Evolutionary conservation across 805 yeast species (phyloP).

Genomic region (Teunomyces stri): DNA sequence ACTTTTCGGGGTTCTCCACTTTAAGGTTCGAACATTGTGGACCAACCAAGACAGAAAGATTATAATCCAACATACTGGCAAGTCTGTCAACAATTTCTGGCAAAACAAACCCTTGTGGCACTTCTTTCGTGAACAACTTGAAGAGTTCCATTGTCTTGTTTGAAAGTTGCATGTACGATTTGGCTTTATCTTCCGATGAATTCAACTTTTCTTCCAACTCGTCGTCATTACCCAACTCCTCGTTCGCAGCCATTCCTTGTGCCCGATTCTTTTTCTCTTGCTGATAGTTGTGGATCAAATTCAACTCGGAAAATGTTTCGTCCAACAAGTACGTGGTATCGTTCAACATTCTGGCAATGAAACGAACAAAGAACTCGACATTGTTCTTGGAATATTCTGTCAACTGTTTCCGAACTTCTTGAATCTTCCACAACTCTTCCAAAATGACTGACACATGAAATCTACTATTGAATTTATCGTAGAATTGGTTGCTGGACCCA

Average conservation of each 20-base stretch:
- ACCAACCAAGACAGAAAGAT: slow-evolving; percentile 89
- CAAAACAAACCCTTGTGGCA: slow-evolving; percentile 81
- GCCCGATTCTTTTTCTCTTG: slow-evolving; percentile 55
- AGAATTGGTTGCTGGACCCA: slow-evolving; percentile 91
- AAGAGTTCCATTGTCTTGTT: slow-evolving; percentile 80
- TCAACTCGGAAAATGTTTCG: slow-evolving; percentile 79
- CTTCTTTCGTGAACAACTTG: slow-evolving; percentile 77
- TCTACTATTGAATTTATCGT: slow-evolving; percentile 91
- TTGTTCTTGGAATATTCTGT: slow-evolving; percentile 62
- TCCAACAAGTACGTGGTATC: slow-evolving; percentile 90
- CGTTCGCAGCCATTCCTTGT: slow-evolving; percentile 26
- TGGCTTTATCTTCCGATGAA: slow-evolving; percentile 72
- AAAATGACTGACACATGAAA: slow-evolving; percentile 81
- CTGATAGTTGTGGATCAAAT: slow-evolving; percentile 74
- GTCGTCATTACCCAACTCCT: slow-evolving; percentile 52
- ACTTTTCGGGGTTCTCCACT: slow-evolving; percentile 79
- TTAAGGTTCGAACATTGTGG: slow-evolving; percentile 88
- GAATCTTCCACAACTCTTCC: slow-evolving; percentile 79
- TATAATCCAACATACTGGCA: slow-evolving; percentile 94
- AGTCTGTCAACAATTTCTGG: slow-evolving; percentile 90
- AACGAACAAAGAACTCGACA: slow-evolving; percentile 83
- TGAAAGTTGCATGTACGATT: slow-evolving; percentile 76
- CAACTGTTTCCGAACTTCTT: slow-evolving; percentile 65
- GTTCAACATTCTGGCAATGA: slow-evolving; percentile 91
- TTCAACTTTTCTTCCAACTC: slow-evolving; percentile 58